phyloP scores from a whole-genome alignment of 2,329 filamentous ascomycete species.

The Leptoxyphium fumago region DNA sequence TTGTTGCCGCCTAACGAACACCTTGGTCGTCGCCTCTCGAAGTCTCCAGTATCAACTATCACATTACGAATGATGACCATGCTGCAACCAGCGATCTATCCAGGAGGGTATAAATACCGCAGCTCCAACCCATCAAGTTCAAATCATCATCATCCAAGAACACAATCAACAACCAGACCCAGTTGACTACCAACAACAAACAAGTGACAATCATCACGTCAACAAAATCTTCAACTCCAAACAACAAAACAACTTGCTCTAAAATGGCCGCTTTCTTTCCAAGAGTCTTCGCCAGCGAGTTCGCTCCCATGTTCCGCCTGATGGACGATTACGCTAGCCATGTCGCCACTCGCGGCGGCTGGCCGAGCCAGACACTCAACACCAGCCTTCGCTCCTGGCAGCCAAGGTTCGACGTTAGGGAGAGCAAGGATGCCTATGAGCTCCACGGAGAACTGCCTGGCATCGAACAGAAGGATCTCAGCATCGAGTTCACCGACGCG shows the following conservation, averaged over 20 bases:
- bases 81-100: no score
- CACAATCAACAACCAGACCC: neutral
- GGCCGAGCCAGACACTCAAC: conserved; percentile 3
- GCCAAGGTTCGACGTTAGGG: conserved; percentile 66
- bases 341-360: conserved; percentile 11
- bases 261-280: conserved; percentile 24
- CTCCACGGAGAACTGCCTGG: conserved; percentile 70
- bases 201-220: neutral
- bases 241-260: conserved; percentile 9
- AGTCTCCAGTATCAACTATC: no score
- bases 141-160: no score
- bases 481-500: conserved; percentile 64
- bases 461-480: conserved; percentile 56
- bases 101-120: no score
- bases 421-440: conserved; percentile 54
- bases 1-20: no score
- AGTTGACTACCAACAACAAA: neutral
- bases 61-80: no score
- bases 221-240: conserved; percentile 5
- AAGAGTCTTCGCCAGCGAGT: conserved; percentile 21
- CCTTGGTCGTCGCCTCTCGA: no score
- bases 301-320: conserved; percentile 31
- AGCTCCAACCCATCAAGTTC: no score
- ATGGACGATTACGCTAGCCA: conserved; percentile 31
- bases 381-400: conserved; percentile 42